phyloP scores from a whole-genome alignment of 1,139 yeast genomes.

The Suhomyces wounanorum region DNA sequence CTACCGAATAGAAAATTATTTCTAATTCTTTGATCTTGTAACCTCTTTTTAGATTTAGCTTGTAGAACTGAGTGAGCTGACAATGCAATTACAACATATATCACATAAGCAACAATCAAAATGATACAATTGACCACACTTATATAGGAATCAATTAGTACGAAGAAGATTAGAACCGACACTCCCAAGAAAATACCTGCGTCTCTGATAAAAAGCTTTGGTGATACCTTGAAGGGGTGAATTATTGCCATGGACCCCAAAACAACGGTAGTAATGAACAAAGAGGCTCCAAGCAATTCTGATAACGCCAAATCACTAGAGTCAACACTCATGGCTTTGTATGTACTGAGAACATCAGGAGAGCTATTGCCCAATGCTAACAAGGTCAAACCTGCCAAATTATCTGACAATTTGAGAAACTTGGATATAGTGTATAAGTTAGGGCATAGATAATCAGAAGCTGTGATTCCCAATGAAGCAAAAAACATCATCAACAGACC shows the following conservation, averaged over 20 bases:
- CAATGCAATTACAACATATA: conserved; percentile 53
- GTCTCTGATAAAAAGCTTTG: conserved; percentile 56
- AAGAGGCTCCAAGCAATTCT: conserved; percentile 83
- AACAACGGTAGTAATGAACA: conserved; percentile 73
- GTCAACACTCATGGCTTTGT: conserved; percentile 70
- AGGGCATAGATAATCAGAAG: conserved; percentile 76
- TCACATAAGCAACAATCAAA: conserved; percentile 51
- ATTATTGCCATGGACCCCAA: conserved; percentile 73
- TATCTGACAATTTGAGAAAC: conserved; percentile 65
- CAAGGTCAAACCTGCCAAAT: conserved; percentile 83
- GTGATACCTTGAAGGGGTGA: conserved; percentile 63
- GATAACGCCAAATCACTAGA: conserved; percentile 82
- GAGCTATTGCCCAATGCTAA: conserved; percentile 91
- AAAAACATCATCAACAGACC: conserved; percentile 46
- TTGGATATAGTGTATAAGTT: conserved; percentile 65
- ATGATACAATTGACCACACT: conserved; percentile 46
- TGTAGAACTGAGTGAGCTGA: conserved; percentile 31
- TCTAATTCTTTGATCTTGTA: conserved; percentile 35
- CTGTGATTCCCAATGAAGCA: conserved; percentile 67
- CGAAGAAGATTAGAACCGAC: conserved; percentile 39
- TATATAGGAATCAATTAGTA: conserved; percentile 49
- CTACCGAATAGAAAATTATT: conserved; percentile 20
- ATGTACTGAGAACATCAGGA: conserved; percentile 86
- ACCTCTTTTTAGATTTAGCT: conserved; percentile 19
- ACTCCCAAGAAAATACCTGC: conserved; percentile 52